phyloP scores from a whole-genome alignment of 1,284 basidiomycete genomes.

The Kwoniella shivajii region DNA sequence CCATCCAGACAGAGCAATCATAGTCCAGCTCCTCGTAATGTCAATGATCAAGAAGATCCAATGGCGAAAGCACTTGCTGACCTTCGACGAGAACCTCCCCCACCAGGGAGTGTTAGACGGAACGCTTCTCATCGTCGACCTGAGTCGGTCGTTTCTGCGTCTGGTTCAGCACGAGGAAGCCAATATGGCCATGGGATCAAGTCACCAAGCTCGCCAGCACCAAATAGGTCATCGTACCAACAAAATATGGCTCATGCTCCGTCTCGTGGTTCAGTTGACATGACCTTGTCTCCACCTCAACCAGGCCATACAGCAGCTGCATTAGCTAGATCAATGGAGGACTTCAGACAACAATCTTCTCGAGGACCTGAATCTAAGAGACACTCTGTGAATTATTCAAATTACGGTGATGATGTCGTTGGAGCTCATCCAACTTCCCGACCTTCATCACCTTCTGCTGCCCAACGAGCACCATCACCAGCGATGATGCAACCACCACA shows the following conservation, averaged over 20 bases:
- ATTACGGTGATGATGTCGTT: constrained; percentile 69
- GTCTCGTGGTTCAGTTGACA: constrained; percentile 39
- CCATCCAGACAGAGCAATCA: constrained; percentile 40
- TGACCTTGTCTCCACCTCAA: constrained; percentile 51
- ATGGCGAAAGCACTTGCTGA: constrained; percentile 70
- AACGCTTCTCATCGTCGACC: constrained; percentile 47
- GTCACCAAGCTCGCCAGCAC: constrained; percentile 37
- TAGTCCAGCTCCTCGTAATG: constrained; percentile 38
- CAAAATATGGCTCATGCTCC: constrained; percentile 15
- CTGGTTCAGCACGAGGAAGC: constrained; percentile 28
- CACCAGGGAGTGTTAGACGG: constrained; percentile 45
- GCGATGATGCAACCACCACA: constrained; percentile 73
- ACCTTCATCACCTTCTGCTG: constrained; percentile 68
- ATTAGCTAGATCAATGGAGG: constrained; percentile 52
- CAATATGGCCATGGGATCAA: constrained; percentile 24
- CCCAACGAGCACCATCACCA: constrained; percentile 44
- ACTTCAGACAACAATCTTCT: constrained; percentile 48
- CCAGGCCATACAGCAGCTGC: constrained; percentile 54
- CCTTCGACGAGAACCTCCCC: constrained; percentile 55
- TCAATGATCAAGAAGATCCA: constrained; percentile 66
- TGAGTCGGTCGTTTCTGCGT: constrained; percentile 40
- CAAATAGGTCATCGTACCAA: constrained; percentile 31
- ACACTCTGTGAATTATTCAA: constrained; percentile 55
- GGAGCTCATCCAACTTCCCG: constrained; percentile 72
- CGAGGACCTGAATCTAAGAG: constrained; percentile 31